These are phyloP conservation scores for Penicillium polonicum DNA, from an alignment of 2,329 filamentous ascomycete species.

Conservation along the genomic window DNA sequence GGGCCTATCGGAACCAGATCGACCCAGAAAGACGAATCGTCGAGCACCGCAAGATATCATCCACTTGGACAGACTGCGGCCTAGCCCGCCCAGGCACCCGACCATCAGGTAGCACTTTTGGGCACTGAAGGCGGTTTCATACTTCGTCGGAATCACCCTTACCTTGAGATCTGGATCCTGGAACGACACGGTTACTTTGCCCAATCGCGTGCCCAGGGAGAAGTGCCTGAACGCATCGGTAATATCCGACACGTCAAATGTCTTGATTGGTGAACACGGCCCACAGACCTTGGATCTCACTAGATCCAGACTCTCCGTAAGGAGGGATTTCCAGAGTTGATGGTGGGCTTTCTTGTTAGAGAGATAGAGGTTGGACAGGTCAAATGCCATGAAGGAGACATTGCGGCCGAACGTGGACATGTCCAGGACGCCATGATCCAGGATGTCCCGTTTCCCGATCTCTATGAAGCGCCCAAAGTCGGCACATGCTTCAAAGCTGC, in stretches of 20 bases:
- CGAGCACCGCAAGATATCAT: conserved; percentile 15
- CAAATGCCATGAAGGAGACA: background rate
- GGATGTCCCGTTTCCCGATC: conserved; percentile 16
- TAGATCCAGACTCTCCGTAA: background rate
- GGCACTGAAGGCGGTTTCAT: background rate
- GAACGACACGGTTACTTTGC: background rate
- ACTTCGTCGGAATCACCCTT: background rate
- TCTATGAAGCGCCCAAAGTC: conserved; percentile 21
- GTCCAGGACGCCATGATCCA: background rate
- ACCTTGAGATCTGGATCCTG: background rate
- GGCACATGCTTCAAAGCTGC: conserved; percentile 25
- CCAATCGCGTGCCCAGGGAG: background rate
- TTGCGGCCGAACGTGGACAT: background rate
- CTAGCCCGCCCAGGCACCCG: conserved; percentile 53
- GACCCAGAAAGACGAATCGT: conserved; percentile 49
- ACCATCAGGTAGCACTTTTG: background rate
- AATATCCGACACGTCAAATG: background rate
- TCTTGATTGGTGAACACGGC: background rate
- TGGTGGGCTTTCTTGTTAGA: background rate
- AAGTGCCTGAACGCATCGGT: background rate
- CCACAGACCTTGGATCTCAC: background rate
- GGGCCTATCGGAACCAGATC: conserved; percentile 33
- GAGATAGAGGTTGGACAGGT: background rate
- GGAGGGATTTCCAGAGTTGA: background rate
- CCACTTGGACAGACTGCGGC: conserved; percentile 40